Base-by-base conservation (phyloP, 768 basidiomycete species). In the Krasilnikovozyma curviuscula region DNA sequence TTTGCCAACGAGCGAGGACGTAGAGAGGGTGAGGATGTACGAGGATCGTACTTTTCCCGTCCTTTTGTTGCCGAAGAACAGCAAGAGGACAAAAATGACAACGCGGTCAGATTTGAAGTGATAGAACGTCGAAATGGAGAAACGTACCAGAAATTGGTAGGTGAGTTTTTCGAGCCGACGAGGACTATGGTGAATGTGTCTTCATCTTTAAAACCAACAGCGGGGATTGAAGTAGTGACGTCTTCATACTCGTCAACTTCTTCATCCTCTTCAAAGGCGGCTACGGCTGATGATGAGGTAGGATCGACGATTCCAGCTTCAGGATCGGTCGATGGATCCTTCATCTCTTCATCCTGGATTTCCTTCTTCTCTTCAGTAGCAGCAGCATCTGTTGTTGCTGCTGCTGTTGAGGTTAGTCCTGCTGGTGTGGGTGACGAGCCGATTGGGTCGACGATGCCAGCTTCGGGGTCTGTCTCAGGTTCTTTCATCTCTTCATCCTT, bases 151-250 rank as follows among this genome's bases (percentile, higher is more conserved):
- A 73, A 95, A 64, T 95, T 95, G 19, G 74, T 66, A 0, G 84
- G 81, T 60, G 91, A 95, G 66, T 95, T 95, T 61, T 88, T 85
- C 63, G 93, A 91, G 18, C 84, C 81, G n/a, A 91, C 88, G 47
- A 93, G 68, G 60, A 88, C 82, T 35, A 93, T 63, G 14, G 73
- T 70, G 57, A 76, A 88, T 42, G 66, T 67, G 6, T 40, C 50
- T 19, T 51, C 39, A 8, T 40, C 31, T 34, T 34, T 34, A 12
- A 34, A 34, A 34, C 12, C 12, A 34, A 34, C 33, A 9, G 19
- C 46, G 16, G 34, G 25, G 1, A 10, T 10, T 10, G 10, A 23
- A 37, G 46, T 23, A 9, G 39, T 18, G 23, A 35, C 23, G 35
- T 16, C 29, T 2, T n/a, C 1, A 13, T 37, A 25, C 34, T 19